Evolutionary conservation across 2,329 filamentous ascomycete genomes (phyloP).

Genomic region (Sclerotinia borealis): DNA sequence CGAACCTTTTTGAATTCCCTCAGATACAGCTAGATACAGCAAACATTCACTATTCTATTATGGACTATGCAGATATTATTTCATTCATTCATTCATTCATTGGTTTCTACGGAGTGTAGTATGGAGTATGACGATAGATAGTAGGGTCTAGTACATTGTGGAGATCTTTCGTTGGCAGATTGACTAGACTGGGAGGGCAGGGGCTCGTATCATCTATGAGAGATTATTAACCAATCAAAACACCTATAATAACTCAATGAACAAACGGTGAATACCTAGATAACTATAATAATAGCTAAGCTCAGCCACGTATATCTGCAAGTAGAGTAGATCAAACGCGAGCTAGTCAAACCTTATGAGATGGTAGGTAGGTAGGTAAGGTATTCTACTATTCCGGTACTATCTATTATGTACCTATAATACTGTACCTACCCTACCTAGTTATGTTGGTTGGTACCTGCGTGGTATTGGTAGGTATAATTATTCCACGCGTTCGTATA

Average conservation of each 20-base stretch:
- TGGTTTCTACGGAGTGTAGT: no score
- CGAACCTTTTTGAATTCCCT: constrained; percentile 2
- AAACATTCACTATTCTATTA: neutral
- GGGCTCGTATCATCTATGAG: neutral
- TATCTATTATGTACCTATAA: neutral
- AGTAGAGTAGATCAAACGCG: neutral
- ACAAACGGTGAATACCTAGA: constrained; percentile 5
- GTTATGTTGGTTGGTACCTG: constrained; percentile 5
- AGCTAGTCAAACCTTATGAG: neutral
- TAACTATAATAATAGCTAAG: neutral
- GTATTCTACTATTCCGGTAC: no score
- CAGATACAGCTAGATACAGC: neutral
- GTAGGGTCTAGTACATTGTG: neutral
- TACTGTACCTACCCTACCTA: no score
- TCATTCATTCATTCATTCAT: no score
- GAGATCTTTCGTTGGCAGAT: constrained; percentile 2
- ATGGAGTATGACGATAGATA: no score
- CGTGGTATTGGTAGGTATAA: no score
- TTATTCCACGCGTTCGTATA: neutral
- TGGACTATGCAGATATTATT: neutral
- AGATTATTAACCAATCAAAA: neutral
- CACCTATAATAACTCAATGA: neutral
- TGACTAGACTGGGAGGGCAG: no score
- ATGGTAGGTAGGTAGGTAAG: no score
- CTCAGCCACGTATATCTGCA: constrained; percentile 5